These are phyloP conservation scores for Globisporangium solare DNA, from an alignment of 352 stramenopile genomes.

Conservation along the genomic window DNA sequence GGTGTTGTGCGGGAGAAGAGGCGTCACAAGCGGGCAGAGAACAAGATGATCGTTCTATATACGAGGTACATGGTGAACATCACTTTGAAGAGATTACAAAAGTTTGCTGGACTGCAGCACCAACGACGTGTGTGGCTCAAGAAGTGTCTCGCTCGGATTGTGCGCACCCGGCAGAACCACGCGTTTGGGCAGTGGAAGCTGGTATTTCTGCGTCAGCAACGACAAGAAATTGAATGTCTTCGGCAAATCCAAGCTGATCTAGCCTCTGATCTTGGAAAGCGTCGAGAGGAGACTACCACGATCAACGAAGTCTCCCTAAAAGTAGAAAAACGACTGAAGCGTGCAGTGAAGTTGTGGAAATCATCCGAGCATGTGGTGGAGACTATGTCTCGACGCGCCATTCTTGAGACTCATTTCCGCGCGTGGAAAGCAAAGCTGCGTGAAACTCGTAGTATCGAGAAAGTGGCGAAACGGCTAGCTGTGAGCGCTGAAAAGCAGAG, in stretches of 20 bases:
- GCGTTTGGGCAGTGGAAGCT: conserved; percentile 4
- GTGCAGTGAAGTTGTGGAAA: neutral
- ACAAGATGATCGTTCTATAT: conserved; percentile 16
- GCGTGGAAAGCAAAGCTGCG: neutral
- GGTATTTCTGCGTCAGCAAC: neutral
- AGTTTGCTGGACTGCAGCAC: neutral
- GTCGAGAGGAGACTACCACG: neutral
- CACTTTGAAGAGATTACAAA: neutral
- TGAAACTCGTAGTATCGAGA: neutral
- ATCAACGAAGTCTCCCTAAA: neutral
- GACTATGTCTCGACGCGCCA: neutral
- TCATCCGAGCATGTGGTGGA: neutral
- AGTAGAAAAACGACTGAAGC: neutral
- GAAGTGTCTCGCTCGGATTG: neutral
- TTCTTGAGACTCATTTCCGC: neutral
- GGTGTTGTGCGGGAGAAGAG: conserved; percentile 3
- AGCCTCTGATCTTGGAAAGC: conserved; percentile 1
- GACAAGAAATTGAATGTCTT: conserved; percentile 4
- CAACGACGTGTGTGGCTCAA: conserved; percentile 1
- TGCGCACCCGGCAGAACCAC: neutral
- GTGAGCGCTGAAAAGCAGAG: neutral
- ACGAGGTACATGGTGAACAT: neutral
- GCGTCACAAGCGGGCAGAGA: conserved; percentile 10
- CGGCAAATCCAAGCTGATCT: neutral
- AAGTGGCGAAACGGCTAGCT: neutral